Evolutionary conservation across 2,329 filamentous ascomycete species (phyloP).

Genomic region (Apiospora pterosperma): DNA sequence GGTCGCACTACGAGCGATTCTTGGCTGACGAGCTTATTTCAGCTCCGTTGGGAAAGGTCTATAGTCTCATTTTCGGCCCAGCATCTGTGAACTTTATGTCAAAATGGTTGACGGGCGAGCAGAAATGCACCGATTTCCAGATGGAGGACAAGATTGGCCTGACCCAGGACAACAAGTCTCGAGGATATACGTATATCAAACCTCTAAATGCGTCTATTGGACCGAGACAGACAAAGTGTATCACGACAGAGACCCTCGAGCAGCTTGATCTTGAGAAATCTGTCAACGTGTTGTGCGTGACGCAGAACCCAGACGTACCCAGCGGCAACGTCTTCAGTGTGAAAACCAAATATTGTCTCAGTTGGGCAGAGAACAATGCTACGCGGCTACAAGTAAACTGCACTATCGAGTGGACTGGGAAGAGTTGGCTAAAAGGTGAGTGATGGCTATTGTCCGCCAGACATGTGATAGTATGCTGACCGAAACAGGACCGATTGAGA

Average conservation of each 20-base stretch:
- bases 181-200: constrained; percentile 86
- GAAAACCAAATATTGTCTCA: constrained; percentile 92
- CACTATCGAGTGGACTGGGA: constrained; percentile 91
- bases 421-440: constrained; percentile 95
- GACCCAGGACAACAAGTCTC: constrained; percentile 68
- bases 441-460: constrained; percentile 5
- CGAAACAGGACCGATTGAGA: constrained; percentile 81
- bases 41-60: constrained; percentile 89
- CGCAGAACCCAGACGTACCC: constrained; percentile 91
- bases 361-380: constrained; percentile 83
- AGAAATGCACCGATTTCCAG: constrained; percentile 85
- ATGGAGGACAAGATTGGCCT: constrained; percentile 82
- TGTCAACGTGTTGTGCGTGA: constrained; percentile 76
- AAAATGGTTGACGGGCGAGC: constrained; percentile 81
- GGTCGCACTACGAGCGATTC: constrained; percentile 78
- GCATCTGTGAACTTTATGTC: constrained; percentile 77
- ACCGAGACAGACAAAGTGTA: constrained; percentile 91
- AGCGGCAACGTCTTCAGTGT: constrained; percentile 87
- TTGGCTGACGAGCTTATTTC: constrained; percentile 83
- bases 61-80: constrained; percentile 81
- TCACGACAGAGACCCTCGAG: constrained; percentile 82
- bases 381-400: constrained; percentile 87
- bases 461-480: constrained; percentile 24
- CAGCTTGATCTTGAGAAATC: constrained; percentile 82
- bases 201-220: constrained; percentile 81